Evolutionary conservation across 192 early-diverging fungal species (phyloP).

Genomic region (Pilaira anomala): DNA sequence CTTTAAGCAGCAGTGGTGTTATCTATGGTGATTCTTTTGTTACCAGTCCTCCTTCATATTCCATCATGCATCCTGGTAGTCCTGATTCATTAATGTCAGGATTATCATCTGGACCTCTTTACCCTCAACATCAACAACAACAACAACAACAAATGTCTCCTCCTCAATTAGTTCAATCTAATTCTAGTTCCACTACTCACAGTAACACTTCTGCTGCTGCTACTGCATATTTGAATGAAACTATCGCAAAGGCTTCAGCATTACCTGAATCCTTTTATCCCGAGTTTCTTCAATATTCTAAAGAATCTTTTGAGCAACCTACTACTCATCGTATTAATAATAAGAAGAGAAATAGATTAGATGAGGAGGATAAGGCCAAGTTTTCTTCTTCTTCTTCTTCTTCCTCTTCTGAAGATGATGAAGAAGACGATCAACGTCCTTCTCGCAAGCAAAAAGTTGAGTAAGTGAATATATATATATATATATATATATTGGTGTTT

Average conservation of each 20-base stretch:
- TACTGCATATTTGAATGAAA: constrained; percentile 31
- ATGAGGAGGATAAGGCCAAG: background rate
- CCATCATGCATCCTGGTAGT: constrained; percentile 21
- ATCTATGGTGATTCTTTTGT: background rate
- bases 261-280: constrained; percentile 40
- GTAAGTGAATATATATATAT: constrained; percentile 1
- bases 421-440: constrained; percentile 4
- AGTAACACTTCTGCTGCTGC: constrained; percentile 17
- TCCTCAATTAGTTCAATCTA: constrained; percentile 23
- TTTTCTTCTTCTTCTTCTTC: background rate
- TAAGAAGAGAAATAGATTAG: constrained; percentile 1
- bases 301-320: constrained; percentile 39
- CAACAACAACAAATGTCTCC: constrained; percentile 17
- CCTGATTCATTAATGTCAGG: constrained; percentile 26
- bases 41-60: background rate
- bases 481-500: background rate
- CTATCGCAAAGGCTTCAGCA: constrained; percentile 38
- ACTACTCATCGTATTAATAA: constrained; percentile 15
- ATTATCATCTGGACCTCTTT: constrained; percentile 14
- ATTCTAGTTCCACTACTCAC: constrained; percentile 21
- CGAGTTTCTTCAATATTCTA: constrained; percentile 40
- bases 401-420: constrained; percentile 6
- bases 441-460: background rate
- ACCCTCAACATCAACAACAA: background rate
- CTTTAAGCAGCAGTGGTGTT: background rate